A percentile compares a stretch with the other conserved stretches of the same genome.
phyloP scores from a whole-genome alignment of 805 yeast genomes.

The Ogataea pini region DNA sequence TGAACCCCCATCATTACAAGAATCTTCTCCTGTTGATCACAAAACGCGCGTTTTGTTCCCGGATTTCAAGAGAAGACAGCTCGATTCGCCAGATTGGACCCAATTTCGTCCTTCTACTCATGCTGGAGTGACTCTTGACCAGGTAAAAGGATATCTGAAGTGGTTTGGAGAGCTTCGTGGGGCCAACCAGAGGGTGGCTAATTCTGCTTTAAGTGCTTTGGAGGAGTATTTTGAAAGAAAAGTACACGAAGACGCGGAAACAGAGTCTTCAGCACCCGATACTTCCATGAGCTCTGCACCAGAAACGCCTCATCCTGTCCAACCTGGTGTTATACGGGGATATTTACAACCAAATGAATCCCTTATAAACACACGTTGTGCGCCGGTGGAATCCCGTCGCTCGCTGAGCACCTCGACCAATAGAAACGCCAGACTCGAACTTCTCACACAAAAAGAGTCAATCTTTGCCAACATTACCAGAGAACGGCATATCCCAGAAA shows the following conservation, averaged over 20 bases:
- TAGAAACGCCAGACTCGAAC: slow-evolving; percentile 18
- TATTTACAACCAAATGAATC: slow-evolving; percentile 4
- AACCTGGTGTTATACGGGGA: background rate
- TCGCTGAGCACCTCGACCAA: slow-evolving; percentile 11
- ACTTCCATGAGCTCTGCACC: too few species aligned
- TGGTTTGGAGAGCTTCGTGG: slow-evolving; percentile 22
- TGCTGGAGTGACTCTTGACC: slow-evolving; percentile 20
- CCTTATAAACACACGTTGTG: slow-evolving; percentile 4
- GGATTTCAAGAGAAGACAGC: slow-evolving; percentile 20
- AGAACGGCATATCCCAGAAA: too few species aligned
- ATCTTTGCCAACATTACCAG: slow-evolving; percentile 8
- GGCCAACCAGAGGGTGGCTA: slow-evolving; percentile 13
- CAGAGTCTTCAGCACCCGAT: background rate
- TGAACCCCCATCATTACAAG: slow-evolving; percentile 4
- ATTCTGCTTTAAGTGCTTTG: slow-evolving; percentile 10
- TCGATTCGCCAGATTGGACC: slow-evolving; percentile 23
- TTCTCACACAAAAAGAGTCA: slow-evolving; percentile 24
- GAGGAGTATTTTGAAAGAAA: slow-evolving; percentile 12
- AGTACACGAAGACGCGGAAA: background rate
- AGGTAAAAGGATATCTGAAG: slow-evolving; percentile 18
- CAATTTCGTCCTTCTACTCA: slow-evolving; percentile 12
- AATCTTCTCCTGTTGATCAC: slow-evolving; percentile 20
- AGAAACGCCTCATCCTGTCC: background rate
- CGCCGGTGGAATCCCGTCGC: slow-evolving; percentile 11
- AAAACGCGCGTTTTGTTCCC: slow-evolving; percentile 21